Evolutionary conservation across 495 filamentous ascomycete species (phyloP).

Genomic region (Neurospora sp.): DNA sequence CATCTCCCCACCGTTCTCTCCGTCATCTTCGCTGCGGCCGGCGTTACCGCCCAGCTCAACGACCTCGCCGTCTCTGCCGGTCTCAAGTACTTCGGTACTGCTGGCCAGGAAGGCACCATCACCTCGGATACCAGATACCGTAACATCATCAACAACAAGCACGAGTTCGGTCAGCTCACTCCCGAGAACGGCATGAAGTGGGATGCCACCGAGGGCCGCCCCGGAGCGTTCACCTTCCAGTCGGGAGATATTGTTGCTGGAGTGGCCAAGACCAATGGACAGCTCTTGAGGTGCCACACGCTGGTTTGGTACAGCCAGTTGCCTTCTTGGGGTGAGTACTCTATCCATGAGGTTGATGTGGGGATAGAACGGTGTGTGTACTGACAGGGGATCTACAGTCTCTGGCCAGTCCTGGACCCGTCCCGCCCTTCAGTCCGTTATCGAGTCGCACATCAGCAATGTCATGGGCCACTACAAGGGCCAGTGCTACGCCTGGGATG

Average conservation of each 20-base stretch:
- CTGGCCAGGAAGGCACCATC: slow-evolving; percentile 44
- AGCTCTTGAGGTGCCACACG: slow-evolving; percentile 48
- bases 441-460: slow-evolving; percentile 39
- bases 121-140: slow-evolving; percentile 39
- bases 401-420: slow-evolving; percentile 36
- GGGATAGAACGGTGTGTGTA: neutral
- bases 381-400: slow-evolving; percentile 41
- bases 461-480: slow-evolving; percentile 46
- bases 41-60: slow-evolving; percentile 32
- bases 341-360: neutral
- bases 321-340: slow-evolving; percentile 39
- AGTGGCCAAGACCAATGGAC: slow-evolving; percentile 41
- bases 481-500: slow-evolving; percentile 39
- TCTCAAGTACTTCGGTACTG: slow-evolving; percentile 49
- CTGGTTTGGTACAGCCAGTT: slow-evolving; percentile 55
- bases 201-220: slow-evolving; percentile 30
- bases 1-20: slow-evolving; percentile 12
- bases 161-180: slow-evolving; percentile 49
- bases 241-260: slow-evolving; percentile 40
- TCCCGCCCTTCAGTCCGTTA: slow-evolving; percentile 35
- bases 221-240: slow-evolving; percentile 38
- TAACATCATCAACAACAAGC: slow-evolving; percentile 33
- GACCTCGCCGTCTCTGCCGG: slow-evolving; percentile 42
- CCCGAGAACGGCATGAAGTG: slow-evolving; percentile 52
- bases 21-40: slow-evolving; percentile 20